Conservation (phyloP, 495 filamentous ascomycete species). For the Choiromyces venosus region DNA sequence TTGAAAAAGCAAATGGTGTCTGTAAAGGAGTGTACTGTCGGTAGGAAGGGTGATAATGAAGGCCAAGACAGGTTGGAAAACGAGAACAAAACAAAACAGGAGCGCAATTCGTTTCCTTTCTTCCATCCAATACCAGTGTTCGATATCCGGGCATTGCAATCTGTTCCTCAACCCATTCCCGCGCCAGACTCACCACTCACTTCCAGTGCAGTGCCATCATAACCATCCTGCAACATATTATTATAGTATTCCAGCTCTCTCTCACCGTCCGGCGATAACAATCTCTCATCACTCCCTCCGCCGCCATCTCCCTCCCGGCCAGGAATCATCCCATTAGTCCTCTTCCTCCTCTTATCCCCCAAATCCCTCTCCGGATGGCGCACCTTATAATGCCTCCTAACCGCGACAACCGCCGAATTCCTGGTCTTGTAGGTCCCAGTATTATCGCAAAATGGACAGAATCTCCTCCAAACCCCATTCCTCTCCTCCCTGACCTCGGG, state of each 20-base stretch:
- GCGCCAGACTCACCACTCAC: neutral
- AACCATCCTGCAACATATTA: neutral
- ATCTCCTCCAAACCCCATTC: neutral
- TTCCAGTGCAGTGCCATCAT: neutral
- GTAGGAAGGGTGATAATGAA: neutral
- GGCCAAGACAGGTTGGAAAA: neutral
- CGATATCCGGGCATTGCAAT: neutral
- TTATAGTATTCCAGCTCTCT: neutral
- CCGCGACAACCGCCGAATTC: neutral
- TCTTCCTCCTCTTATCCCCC: constrained; percentile 17
- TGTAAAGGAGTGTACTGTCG: neutral
- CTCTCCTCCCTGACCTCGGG: neutral
- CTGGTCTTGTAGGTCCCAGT: neutral
- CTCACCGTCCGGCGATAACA: neutral
- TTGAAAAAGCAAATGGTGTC: neutral
- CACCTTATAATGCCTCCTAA: neutral
- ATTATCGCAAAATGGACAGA: neutral
- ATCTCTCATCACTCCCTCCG: constrained; percentile 9
- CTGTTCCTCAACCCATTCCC: neutral
- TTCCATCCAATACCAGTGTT: neutral
- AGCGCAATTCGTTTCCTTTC: neutral
- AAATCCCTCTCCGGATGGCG: constrained; percentile 1
- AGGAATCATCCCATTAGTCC: constrained; percentile 15
- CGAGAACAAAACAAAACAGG: neutral
- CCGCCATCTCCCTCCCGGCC: constrained; percentile 4